Evolutionary conservation across 2,329 filamentous ascomycete species (phyloP).

Genomic region (Sarocladiaceae sp.): DNA sequence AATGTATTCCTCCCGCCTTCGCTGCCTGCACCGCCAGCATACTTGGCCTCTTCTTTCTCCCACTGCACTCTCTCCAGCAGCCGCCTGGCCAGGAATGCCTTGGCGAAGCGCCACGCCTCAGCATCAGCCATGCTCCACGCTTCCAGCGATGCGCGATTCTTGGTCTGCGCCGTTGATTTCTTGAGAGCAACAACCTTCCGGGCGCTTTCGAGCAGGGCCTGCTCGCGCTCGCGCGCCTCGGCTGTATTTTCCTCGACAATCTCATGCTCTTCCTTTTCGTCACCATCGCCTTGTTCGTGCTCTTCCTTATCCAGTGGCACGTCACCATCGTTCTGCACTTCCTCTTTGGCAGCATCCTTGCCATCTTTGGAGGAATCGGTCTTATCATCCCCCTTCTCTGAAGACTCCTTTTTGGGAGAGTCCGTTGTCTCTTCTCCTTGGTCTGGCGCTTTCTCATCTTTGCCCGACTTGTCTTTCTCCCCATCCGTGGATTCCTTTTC

Average conservation of each 20-base stretch:
- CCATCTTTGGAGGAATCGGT: slow-evolving; percentile 12
- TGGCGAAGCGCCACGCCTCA: slow-evolving; percentile 70
- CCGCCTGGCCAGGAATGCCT: slow-evolving; percentile 59
- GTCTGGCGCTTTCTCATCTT: slow-evolving; percentile 12
- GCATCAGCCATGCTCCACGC: slow-evolving; percentile 66
- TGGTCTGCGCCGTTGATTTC: slow-evolving; percentile 36
- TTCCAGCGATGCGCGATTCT: slow-evolving; percentile 50
- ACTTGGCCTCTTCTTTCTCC: slow-evolving; percentile 64
- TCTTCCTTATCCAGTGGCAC: slow-evolving; percentile 45
- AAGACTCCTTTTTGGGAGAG: not conserved
- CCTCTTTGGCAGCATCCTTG: slow-evolving; percentile 20
- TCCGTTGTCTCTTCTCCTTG: not conserved
- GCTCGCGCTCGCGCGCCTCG: slow-evolving; percentile 34
- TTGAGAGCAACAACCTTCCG: slow-evolving; percentile 44
- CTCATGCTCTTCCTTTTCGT: not conserved
- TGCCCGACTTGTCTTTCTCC: not conserved
- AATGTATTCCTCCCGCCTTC: slow-evolving; percentile 34
- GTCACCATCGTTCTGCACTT: slow-evolving; percentile 38
- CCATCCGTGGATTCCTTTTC: slow-evolving; percentile 37
- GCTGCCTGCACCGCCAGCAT: slow-evolving; percentile 53
- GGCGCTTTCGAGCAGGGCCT: slow-evolving; percentile 40
- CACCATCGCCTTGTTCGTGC: slow-evolving; percentile 33
- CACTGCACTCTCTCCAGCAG: slow-evolving; percentile 59
- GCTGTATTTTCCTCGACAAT: no score
- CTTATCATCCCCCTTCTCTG: slow-evolving; percentile 4